Evolutionary conservation across 2,329 filamentous ascomycete species (phyloP).

Genomic region (Xylariales sp.): DNA sequence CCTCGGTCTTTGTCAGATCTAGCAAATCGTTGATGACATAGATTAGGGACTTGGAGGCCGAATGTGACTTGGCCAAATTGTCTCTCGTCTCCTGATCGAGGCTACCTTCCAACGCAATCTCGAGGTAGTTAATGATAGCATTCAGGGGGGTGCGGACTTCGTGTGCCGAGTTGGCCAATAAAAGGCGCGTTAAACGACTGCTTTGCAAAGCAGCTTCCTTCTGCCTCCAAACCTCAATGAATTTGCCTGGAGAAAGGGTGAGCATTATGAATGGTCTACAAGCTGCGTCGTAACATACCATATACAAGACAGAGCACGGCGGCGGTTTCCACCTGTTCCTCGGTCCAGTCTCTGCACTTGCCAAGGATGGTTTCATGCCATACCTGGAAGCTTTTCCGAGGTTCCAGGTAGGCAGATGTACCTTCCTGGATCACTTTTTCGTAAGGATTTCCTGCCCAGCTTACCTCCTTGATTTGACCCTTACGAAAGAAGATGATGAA

Average conservation of each 20-base stretch:
- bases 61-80: slow-evolving; percentile 78
- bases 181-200: slow-evolving; percentile 71
- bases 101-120: slow-evolving; percentile 79
- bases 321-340: slow-evolving; percentile 84
- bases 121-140: slow-evolving; percentile 90
- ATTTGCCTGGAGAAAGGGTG: slow-evolving; percentile 45
- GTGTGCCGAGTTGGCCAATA: slow-evolving; percentile 85
- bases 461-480: slow-evolving; percentile 69
- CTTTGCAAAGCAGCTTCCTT: slow-evolving; percentile 81
- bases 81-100: slow-evolving; percentile 80
- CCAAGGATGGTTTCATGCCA: slow-evolving; percentile 80
- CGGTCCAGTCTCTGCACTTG: slow-evolving; percentile 81
- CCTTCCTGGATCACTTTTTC: slow-evolving; percentile 71
- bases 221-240: slow-evolving; percentile 90
- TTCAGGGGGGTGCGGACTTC: slow-evolving; percentile 89
- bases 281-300: slow-evolving; percentile 55
- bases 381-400: slow-evolving; percentile 70
- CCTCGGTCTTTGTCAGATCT: slow-evolving; percentile 83
- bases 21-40: slow-evolving; percentile 92
- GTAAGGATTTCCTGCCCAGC: slow-evolving; percentile 84
- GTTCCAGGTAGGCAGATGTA: slow-evolving; percentile 70
- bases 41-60: slow-evolving; percentile 85
- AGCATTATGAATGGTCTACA: no score
- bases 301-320: slow-evolving; percentile 85
- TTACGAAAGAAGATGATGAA: slow-evolving; percentile 91